Conservation (phyloP, 2,329 filamentous ascomycete genomes). For the Penicillium sp. region DNA sequence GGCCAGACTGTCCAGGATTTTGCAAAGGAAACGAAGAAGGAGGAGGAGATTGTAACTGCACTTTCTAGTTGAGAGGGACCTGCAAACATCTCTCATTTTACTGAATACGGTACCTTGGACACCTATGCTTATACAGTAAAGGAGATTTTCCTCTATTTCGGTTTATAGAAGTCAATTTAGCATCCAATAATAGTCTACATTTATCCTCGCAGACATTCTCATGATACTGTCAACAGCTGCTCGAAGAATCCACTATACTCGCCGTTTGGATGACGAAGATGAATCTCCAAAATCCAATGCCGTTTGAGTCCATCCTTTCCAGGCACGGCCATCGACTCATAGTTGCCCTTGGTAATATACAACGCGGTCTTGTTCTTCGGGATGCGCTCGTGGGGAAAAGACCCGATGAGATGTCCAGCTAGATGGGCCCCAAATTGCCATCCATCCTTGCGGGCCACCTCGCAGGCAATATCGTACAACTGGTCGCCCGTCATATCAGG, state of each 20-base stretch:
- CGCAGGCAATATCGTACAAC: constrained; percentile 44
- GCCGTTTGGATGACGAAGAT: constrained; percentile 40
- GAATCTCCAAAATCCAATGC: constrained; percentile 52
- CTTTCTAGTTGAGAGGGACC: neutral
- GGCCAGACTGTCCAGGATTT: neutral
- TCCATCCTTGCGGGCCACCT: constrained; percentile 36
- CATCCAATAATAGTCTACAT: too few relatives aligned
- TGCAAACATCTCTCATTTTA: neutral
- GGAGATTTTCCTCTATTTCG: too few relatives aligned
- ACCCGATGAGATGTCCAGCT: constrained; percentile 50
- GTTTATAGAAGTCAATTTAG: too few relatives aligned
- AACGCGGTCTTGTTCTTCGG: constrained; percentile 44
- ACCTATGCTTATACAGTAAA: too few relatives aligned
- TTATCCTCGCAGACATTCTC: too few relatives aligned
- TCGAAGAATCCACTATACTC: constrained; percentile 45
- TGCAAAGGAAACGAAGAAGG: neutral
- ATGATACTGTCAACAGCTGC: constrained; percentile 22
- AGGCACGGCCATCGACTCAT: constrained; percentile 35
- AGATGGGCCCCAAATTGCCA: constrained; percentile 45
- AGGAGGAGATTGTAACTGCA: neutral
- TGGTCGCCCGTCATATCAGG: constrained; percentile 48
- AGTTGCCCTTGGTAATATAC: constrained; percentile 46
- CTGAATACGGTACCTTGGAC: too few relatives aligned
- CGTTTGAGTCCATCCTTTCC: constrained; percentile 41
- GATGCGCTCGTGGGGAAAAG: constrained; percentile 51